Evolutionary conservation across 1,284 basidiomycete genomes (phyloP).

Genomic region (Coniferiporia weirii): DNA sequence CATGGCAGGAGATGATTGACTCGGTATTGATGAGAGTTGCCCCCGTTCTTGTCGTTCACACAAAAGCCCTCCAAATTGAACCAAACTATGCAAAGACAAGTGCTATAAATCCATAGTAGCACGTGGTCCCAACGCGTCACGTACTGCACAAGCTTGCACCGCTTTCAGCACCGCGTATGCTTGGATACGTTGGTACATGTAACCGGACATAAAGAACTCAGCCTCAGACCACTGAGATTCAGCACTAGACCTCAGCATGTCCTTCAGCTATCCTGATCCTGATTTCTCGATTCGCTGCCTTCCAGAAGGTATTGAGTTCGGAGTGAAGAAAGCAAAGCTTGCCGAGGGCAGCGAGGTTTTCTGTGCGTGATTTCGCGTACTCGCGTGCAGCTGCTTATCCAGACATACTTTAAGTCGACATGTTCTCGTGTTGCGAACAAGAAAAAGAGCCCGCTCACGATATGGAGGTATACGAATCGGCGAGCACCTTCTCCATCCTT

Average conservation of each 20-base stretch:
- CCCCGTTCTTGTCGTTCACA: too few species aligned
- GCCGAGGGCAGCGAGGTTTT: slow-evolving; percentile 14
- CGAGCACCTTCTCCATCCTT: slow-evolving; percentile 40
- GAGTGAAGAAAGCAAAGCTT: slow-evolving; percentile 4
- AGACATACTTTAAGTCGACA: slow-evolving; percentile 4
- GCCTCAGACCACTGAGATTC: background rate
- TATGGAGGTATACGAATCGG: slow-evolving; percentile 49
- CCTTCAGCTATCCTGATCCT: background rate
- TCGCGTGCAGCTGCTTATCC: background rate
- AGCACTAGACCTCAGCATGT: background rate
- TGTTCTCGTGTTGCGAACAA: slow-evolving; percentile 13
- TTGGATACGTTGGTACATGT: too few species aligned
- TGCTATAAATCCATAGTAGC: too few species aligned
- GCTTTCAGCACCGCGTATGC: too few species aligned
- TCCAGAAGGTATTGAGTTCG: slow-evolving; percentile 11
- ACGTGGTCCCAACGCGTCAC: too few species aligned
- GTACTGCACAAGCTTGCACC: too few species aligned
- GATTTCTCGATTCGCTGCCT: slow-evolving; percentile 8
- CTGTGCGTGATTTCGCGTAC: slow-evolving; percentile 2
- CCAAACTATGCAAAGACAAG: too few species aligned
- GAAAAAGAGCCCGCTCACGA: slow-evolving; percentile 19
- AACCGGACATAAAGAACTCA: background rate
- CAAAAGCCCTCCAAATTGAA: too few species aligned
- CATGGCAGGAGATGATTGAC: too few species aligned
- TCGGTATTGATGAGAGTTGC: too few species aligned